Base-by-base conservation (phyloP, 2,329 filamentous ascomycete species). In the Ambrosiella beaveri region DNA sequence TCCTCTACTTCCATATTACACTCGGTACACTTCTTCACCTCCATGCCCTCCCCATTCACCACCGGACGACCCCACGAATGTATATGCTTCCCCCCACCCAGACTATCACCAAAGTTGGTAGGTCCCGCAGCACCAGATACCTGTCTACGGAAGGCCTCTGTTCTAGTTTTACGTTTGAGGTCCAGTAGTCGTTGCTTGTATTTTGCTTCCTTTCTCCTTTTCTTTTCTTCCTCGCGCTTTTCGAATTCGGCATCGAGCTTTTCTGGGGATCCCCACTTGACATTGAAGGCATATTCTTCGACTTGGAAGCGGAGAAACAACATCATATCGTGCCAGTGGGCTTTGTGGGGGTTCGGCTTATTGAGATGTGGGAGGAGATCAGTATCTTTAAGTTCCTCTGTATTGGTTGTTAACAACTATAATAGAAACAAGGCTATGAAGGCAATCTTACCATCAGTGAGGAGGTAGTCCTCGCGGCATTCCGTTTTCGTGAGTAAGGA, bases 241-340 rank as follows among this genome's bases (percentile, higher is more conserved):
- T 86, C 87, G 65, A 93, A 97, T 71, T 97, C 91, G 4, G 79
- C 87, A 67, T 97, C 93, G 3, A 97, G 72, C 0, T 84, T 86
- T 66, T 93, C 89, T 0, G 86, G 71, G 0, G 85, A 88, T 0
- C 93, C 93, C 93, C 93, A 98, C 72, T 96, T 96, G 63, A 81
- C 82, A 1, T 77, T 81, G 65, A 97, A 84, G 0, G 91, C 93
- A 67, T 96, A 96, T 59, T 89, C 88, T 67, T 98, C 93, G 1
- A 98, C 87, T 67, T 98, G 93, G 61, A 82, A 94, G 0, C 93
- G 85, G 19, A 98, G 75, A 68, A 93, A 98, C 1, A 98, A 78
- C 84, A 95, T 95, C 93, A 98, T 98, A 73, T 95, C 88, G 69
- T 96, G 89, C 88, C 89, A 98, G 60, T 90, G 89, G 0, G 86